Conservation (phyloP, 2,329 filamentous ascomycete genomes). For the Penicillium sp. region DNA sequence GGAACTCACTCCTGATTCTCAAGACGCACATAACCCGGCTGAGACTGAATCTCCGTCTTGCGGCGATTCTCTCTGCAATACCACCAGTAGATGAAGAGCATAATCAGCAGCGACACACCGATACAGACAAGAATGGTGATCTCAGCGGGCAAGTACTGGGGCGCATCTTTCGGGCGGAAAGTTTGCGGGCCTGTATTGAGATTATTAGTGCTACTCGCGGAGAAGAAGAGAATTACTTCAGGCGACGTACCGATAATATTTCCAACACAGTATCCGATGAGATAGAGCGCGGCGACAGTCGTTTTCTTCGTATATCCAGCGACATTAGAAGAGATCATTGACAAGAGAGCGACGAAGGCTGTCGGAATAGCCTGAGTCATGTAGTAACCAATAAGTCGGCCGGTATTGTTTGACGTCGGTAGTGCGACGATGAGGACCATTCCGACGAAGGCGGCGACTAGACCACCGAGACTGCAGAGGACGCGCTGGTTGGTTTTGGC, state of each 20-base stretch:
- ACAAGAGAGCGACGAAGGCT: slow-evolving; percentile 66
- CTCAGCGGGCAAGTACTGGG: slow-evolving; percentile 65
- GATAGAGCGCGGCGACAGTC: slow-evolving; percentile 54
- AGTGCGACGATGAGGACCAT: slow-evolving; percentile 68
- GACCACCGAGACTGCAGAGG: slow-evolving; percentile 58
- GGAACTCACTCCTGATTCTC: slow-evolving; percentile 67
- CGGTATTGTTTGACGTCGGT: slow-evolving; percentile 60
- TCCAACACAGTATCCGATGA: slow-evolving; percentile 55
- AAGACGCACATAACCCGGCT: slow-evolving; percentile 62
- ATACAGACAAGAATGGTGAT: slow-evolving; percentile 67
- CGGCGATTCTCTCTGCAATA: slow-evolving; percentile 62
- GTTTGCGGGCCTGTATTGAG: slow-evolving; percentile 54
- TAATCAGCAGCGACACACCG: slow-evolving; percentile 56
- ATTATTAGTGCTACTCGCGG: slow-evolving; percentile 11
- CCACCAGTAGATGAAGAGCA: slow-evolving; percentile 67
- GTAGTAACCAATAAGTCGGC: slow-evolving; percentile 68
- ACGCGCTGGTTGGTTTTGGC: slow-evolving; percentile 62
- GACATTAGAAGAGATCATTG: slow-evolving; percentile 66
- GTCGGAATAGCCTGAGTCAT: slow-evolving; percentile 64
- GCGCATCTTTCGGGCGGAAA: slow-evolving; percentile 61
- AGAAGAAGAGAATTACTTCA: slow-evolving; percentile 4
- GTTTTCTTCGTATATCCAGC: slow-evolving; percentile 60
- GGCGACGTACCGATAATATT: slow-evolving; percentile 58
- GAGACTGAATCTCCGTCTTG: slow-evolving; percentile 59
- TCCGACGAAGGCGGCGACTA: slow-evolving; percentile 61